Base-by-base conservation (phyloP, 1,139 yeast genomes). In the Hyphopichia burtonii region DNA sequence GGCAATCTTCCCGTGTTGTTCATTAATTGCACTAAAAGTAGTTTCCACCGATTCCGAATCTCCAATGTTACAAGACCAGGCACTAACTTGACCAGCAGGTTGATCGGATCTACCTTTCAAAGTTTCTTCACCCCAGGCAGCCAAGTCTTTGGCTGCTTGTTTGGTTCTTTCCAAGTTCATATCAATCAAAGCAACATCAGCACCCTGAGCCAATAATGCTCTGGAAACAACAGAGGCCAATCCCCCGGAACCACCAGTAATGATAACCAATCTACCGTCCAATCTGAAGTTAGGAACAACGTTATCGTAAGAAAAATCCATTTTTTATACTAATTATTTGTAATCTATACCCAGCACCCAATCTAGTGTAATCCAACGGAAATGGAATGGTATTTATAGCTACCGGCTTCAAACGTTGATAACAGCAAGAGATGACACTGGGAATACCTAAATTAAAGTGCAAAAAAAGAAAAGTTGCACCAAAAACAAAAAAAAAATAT, bases 161-260 rank as follows among this genome's bases (percentile, higher is more conserved):
- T 76, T 78, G 43, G 78, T 73, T 57, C 77, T 65, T 47, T 81
- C 85, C 56, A 78, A 64, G 65, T 82, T 80, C 70, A 83, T 75
- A 62, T 86, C 94, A 35, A 86, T 74, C 38, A 86, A 71, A n/a
- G 94, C 94, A 37, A 86, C 68, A 15, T 84, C 84, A 4, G 89
- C 86, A 38, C 85, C 86, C 58, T 82, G 85, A 5, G 86, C 85
- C 27, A 85, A 67, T 41, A 82, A 72, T 17, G 86, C 87, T 61
- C 84, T 78, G 41, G 86, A 78, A 63, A 86, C 62, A 15, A 85
- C 81, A 27, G 82, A 67, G 2, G 90, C 84, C 52, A 86, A 70
- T 17, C 94, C 94, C 40, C 94, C 94, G 25, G 90, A 83, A 15
- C 94, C 95, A 41, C 95, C 95, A 28, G 94, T 86, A 51, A 86